These are phyloP conservation scores for Cyamopsis tetragonoloba DNA, from an alignment of 306 rosid species.

Conservation along the genomic window DNA sequence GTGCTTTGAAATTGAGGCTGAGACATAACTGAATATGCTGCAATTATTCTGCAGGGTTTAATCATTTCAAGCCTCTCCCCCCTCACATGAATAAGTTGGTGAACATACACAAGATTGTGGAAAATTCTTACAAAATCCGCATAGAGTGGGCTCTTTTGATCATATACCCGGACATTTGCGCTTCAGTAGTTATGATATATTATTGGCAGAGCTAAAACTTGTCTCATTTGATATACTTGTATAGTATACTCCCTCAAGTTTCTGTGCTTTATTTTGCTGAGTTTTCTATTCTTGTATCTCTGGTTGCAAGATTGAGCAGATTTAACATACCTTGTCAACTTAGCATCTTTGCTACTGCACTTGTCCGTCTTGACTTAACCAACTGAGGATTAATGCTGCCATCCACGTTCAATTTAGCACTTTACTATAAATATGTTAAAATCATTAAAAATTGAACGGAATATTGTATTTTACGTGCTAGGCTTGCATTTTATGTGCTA, in stretches of 20 bases:
- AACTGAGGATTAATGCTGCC: too few relatives aligned
- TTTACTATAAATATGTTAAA: too few relatives aligned
- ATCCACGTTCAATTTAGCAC: too few relatives aligned
- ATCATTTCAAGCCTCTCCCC: not conserved
- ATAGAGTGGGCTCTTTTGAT: not conserved
- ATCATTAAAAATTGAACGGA: too few relatives aligned
- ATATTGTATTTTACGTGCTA: too few relatives aligned
- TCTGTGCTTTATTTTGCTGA: not conserved
- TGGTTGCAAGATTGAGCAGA: not conserved
- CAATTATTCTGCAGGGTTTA: not conserved
- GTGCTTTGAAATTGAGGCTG: not conserved
- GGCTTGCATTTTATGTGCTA: too few relatives aligned
- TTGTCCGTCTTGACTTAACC: too few relatives aligned
- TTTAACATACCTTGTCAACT: not conserved
- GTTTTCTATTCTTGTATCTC: not conserved
- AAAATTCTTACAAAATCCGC: not conserved
- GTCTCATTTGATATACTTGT: not conserved
- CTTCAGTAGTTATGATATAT: not conserved
- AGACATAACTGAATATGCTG: not conserved
- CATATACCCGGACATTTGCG: not conserved
- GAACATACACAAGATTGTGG: not conserved
- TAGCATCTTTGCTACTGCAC: not conserved
- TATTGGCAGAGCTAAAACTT: not conserved
- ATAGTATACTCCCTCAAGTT: not conserved
- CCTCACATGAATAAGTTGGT: slow-evolving; percentile 1